A percentile compares a stretch with the other conserved stretches of the same genome.
phyloP scores from a whole-genome alignment of 768 basidiomycete genomes.

The Boletus pseudopeckii region DNA sequence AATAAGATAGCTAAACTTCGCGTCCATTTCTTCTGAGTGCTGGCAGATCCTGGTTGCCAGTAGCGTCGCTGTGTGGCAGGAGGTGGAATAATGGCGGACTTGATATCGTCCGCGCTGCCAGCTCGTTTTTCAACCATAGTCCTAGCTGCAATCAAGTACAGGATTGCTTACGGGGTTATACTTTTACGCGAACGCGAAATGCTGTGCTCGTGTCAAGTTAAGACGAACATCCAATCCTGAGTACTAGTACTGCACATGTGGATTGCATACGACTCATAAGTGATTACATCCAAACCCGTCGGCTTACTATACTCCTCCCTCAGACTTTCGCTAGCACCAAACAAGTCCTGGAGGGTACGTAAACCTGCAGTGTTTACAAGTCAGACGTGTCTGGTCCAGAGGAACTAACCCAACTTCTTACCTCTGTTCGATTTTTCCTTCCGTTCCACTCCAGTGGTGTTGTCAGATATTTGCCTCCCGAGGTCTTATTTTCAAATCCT shows the following conservation, averaged over 20 bases:
- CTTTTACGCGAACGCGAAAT: not conserved
- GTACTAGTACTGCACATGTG: no score
- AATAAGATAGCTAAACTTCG: slow-evolving; percentile 4
- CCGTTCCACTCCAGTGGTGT: slow-evolving; percentile 88
- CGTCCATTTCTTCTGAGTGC: slow-evolving; percentile 14
- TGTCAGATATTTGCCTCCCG: slow-evolving; percentile 68
- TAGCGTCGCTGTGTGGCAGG: slow-evolving; percentile 15
- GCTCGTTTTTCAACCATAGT: slow-evolving; percentile 22
- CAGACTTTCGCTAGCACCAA: slow-evolving; percentile 27
- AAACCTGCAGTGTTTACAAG: slow-evolving; percentile 20
- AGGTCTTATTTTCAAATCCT: slow-evolving; percentile 78
- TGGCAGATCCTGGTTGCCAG: not conserved
- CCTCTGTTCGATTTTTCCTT: slow-evolving; percentile 89
- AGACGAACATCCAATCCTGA: no score
- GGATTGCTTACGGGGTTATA: not conserved
- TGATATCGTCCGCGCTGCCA: not conserved
- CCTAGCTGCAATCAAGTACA: not conserved
- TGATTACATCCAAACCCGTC: not conserved
- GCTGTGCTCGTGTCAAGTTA: not conserved
- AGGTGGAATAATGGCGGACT: slow-evolving; percentile 14
- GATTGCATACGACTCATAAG: not conserved
- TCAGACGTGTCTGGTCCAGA: not conserved
- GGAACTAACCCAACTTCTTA: slow-evolving; percentile 30
- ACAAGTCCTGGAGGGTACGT: slow-evolving; percentile 32
- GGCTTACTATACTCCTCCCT: not conserved